Base-by-base conservation (phyloP, 139 green algal genomes). In the Monoraphidium neglectum region DNA sequence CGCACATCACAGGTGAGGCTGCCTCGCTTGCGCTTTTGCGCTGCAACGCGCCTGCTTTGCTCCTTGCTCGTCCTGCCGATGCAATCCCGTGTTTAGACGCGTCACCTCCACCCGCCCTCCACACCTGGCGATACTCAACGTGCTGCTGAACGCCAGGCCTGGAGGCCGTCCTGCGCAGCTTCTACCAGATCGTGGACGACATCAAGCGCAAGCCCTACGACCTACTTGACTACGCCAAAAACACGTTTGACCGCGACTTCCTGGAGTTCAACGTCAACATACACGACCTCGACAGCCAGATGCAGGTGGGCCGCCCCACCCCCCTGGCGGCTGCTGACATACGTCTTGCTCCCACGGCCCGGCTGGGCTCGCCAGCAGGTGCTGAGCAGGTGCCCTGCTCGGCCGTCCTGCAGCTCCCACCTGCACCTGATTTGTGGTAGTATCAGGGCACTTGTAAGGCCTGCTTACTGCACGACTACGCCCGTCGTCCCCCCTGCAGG, bases 261-360 rank as follows among this genome's bases (percentile, higher is more conserved):
- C 81, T 98, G 67, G 94, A 98, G 84, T 97, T 98, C 83, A 94
- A 96, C 68, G 94, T 98, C 57, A 92, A 98, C 86, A 95, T 98
- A 73, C 89, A 98, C 78, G 93, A 97, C 67, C 87, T 98, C 59
- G 94, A 98, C 87, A 90, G 92, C 69, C 81, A 84, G 54, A 82
- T 97, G 46, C 88, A 93, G 73, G 73, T 79, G 33, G 13, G 72
- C 16, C 33, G 21, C 51, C n/a, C n/a, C n/a, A n/a, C n/a, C n/a
- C n/a, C n/a, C n/a, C n/a, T n/a, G n/a, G n/a, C n/a, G n/a, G n/a
- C n/a, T n/a, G n/a, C n/a, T n/a, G n/a, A n/a, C n/a, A n/a, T n/a
- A n/a, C n/a, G n/a, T n/a, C n/a, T n/a, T n/a, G n/a, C n/a, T n/a
- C n/a, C n/a, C n/a, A n/a, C n/a, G n/a, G n/a, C n/a, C n/a, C n/a